Base-by-base conservation (phyloP, 768 basidiomycete species). In the Tephrocybe sp. region DNA sequence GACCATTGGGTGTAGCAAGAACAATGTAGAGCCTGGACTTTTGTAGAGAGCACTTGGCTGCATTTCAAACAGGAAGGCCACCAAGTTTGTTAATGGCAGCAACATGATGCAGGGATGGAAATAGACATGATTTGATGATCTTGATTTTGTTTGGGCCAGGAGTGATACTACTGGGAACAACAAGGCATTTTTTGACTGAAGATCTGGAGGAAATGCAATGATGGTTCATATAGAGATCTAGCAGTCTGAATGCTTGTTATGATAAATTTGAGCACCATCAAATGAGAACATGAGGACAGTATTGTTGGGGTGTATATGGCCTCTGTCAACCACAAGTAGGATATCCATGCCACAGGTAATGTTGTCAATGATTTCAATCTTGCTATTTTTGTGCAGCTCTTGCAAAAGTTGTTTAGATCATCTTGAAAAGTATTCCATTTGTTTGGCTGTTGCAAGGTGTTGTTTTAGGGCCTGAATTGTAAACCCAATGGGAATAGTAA, bases 241-340 rank as follows among this genome's bases (percentile, higher is more conserved):
- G 39, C 58, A 59, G 30, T 59, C 55, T 0, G 53, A 58, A 2
- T 4, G 18, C 52, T 70, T 71, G 51, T 59, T 62, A 0, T 50
- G 52, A 39, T 68, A 69, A 7, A 73, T 57, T 39, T 73, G 72
- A 0, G 62, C 63, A 0, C 72, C 65, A 24, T 74, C 63, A 6
- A 69, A 53, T 0, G 65, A 72, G 0, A 68, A 34, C 51, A 69
- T 63, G 1, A 73, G 41, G 0, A 69, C 55, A 0, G 58, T 62
- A 25, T 73, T 60, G 14, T 58, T 14, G 2, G 50, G 7, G 10
- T 18, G 3, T 7, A 56, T 53, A 44, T 47, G 30, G 2, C 50
- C 53, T 20, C 14, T 15, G n/a, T 51, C 10, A 12, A 53, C 37
- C 10, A 40, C 52, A 1, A 32, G 3, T 1, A 58, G 46, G 7